Evolutionary conservation across 441 rosid species (phyloP).

Genomic region (Erodium chrysanthum): DNA sequence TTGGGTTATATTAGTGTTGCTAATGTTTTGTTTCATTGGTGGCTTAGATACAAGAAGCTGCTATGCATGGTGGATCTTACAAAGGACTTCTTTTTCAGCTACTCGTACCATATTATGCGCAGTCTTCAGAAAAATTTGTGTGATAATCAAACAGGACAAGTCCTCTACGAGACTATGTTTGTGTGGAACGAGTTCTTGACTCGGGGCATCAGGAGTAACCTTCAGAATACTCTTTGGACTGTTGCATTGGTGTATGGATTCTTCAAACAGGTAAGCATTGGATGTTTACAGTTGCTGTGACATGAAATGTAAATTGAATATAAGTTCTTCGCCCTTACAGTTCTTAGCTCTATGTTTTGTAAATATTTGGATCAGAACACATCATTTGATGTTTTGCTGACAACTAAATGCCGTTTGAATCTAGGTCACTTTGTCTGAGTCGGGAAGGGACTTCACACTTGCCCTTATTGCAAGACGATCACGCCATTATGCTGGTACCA

Average conservation of each 20-base stretch:
- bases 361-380: not conserved
- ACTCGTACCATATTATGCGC: conserved; percentile 86
- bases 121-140: conserved; percentile 84
- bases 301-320: too few relatives aligned
- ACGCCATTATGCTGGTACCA: conserved; percentile 96
- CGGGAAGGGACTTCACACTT: conserved; percentile 63
- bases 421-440: conserved; percentile 57
- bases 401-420: conserved; percentile 17
- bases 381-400: conserved; percentile 17
- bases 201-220: conserved; percentile 73
- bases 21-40: conserved; percentile 23
- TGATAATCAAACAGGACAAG: conserved; percentile 54
- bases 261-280: conserved; percentile 71
- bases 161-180: conserved; percentile 83
- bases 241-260: conserved; percentile 93
- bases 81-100: conserved; percentile 96
- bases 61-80: conserved; percentile 83
- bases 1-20: too few relatives aligned
- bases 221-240: conserved; percentile 84
- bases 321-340: not conserved
- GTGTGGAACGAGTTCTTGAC: conserved; percentile 99
- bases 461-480: conserved; percentile 96
- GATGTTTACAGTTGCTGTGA: not conserved
- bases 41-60: conserved; percentile 90
- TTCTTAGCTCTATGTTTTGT: not conserved